These are phyloP conservation scores for Xylaria sp. DNA, from an alignment of 2,329 filamentous ascomycete genomes.

Conservation along the genomic window DNA sequence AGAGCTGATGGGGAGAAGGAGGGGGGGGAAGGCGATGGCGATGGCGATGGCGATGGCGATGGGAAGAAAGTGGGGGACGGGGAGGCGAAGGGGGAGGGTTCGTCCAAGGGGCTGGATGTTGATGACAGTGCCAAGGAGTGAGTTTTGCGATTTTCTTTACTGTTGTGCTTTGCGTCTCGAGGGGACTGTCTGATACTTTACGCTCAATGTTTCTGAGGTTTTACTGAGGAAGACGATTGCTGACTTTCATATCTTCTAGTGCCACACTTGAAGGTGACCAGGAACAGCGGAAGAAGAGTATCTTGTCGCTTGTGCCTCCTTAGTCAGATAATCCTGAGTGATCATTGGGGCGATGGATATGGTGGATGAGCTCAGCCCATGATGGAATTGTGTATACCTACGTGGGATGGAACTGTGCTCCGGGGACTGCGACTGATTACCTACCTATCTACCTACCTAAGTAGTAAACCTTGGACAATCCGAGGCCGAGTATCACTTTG, in stretches of 20 bases:
- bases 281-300: conserved; percentile 49
- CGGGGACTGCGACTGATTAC: not conserved
- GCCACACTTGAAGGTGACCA: conserved; percentile 47
- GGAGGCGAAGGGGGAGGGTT: conserved; percentile 50
- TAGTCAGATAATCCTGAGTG: not conserved
- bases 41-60: conserved; percentile 39
- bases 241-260: conserved; percentile 16
- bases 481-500: not conserved
- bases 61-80: conserved; percentile 43
- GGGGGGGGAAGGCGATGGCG: conserved; percentile 35
- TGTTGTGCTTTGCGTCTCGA: not conserved
- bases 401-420: not conserved
- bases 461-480: not conserved
- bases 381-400: not conserved
- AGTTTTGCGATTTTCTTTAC: conserved; percentile 8
- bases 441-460: not conserved
- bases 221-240: not conserved
- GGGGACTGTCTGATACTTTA: not conserved
- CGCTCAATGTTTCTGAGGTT: not conserved
- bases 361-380: too few relatives aligned
- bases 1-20: conserved; percentile 43
- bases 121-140: conserved; percentile 51
- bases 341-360: not conserved
- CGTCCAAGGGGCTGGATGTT: conserved; percentile 53
- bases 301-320: conserved; percentile 40